phyloP scores from a whole-genome alignment of 2,329 filamentous ascomycete genomes.

The Didymella pinodella region DNA sequence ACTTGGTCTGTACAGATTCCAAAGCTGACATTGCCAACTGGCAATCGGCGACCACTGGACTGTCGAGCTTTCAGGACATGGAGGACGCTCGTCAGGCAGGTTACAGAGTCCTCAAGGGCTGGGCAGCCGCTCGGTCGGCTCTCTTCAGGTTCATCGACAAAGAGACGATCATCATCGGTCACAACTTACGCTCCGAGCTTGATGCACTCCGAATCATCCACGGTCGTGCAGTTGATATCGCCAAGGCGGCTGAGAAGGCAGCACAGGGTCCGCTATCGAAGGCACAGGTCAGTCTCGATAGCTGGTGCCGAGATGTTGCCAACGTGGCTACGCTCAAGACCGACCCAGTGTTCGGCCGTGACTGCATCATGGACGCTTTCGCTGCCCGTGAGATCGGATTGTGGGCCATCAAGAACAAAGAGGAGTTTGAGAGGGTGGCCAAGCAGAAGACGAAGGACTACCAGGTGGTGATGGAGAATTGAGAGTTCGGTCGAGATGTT shows the following conservation, averaged over 20 bases:
- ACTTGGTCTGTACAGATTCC: slow-evolving; percentile 42
- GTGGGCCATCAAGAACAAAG: slow-evolving; percentile 54
- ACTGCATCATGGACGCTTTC: slow-evolving; percentile 60
- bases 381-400: slow-evolving; percentile 60
- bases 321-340: slow-evolving; percentile 21
- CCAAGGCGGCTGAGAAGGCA: slow-evolving; percentile 45
- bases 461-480: slow-evolving; percentile 21
- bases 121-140: slow-evolving; percentile 42
- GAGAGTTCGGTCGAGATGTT: background rate
- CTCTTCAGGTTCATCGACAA: slow-evolving; percentile 43
- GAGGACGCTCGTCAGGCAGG: slow-evolving; percentile 36
- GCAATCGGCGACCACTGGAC: slow-evolving; percentile 36
- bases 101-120: slow-evolving; percentile 47
- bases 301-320: slow-evolving; percentile 35
- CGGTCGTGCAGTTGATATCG: slow-evolving; percentile 45
- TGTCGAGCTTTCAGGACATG: slow-evolving; percentile 35
- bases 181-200: slow-evolving; percentile 45
- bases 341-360: slow-evolving; percentile 51
- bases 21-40: slow-evolving; percentile 35
- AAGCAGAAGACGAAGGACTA: slow-evolving; percentile 39
- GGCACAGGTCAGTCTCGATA: slow-evolving; percentile 42
- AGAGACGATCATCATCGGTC: slow-evolving; percentile 46
- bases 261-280: slow-evolving; percentile 44
- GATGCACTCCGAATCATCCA: slow-evolving; percentile 48
- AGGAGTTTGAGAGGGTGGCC: slow-evolving; percentile 50